Conservation (phyloP, 2,329 filamentous ascomycete species). For the Fusarium setosum region DNA sequence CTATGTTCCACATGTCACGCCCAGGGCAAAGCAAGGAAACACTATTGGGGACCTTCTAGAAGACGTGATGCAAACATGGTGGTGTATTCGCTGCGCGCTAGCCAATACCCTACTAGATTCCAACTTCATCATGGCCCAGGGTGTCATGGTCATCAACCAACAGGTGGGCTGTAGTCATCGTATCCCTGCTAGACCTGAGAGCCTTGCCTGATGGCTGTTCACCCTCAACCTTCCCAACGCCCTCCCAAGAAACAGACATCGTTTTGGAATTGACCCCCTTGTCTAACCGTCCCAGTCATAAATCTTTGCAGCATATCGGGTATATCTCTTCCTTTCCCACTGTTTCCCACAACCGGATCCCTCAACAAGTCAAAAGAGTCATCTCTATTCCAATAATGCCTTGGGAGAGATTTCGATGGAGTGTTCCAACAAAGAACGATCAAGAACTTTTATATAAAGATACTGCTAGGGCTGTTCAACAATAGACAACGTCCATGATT, state of each 20-base stretch:
- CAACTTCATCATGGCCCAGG: not conserved
- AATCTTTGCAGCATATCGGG: constrained; percentile 5
- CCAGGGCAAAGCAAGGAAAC: not conserved
- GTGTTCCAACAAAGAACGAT: constrained; percentile 16
- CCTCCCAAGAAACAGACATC: constrained; percentile 4
- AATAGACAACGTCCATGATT: constrained; percentile 6
- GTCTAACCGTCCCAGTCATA: constrained; percentile 30
- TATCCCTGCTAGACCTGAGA: not conserved
- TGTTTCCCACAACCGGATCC: not conserved
- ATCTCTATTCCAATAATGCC: not conserved
- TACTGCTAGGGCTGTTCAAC: constrained; percentile 19
- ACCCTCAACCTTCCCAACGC: not conserved
- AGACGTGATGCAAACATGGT: constrained; percentile 3
- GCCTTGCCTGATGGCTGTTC: not conserved
- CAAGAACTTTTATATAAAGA: constrained; percentile 28
- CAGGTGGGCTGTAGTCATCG: not conserved
- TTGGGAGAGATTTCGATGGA: constrained; percentile 4
- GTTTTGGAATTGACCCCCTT: constrained; percentile 6
- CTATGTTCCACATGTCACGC: not conserved
- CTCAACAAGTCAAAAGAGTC: not conserved
- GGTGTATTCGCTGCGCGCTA: constrained; percentile 15
- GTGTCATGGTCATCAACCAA: constrained; percentile 4
- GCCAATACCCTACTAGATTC: not conserved
- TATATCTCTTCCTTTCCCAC: not conserved
- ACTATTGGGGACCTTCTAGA: not conserved